Evolutionary conservation across 108 stramenopile species (phyloP), one percentile per base, ranked within the genome.

Genomic region (Nitzschia sp.): DNA sequence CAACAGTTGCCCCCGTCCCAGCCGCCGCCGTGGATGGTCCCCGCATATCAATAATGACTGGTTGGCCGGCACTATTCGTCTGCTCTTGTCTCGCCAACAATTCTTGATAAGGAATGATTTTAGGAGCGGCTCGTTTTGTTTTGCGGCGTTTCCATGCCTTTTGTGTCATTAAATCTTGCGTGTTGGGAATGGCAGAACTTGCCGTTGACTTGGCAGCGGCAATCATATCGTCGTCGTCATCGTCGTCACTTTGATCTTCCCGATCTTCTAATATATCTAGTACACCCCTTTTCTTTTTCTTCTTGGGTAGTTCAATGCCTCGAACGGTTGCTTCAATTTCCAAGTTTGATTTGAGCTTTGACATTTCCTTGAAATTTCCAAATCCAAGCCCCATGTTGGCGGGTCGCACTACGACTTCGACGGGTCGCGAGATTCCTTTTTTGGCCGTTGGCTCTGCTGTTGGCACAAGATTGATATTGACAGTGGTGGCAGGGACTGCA

Each of bases 341-440:
- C 26, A 72, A 77, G 77, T 95, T 90, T 34, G 76, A 70, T 42
- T 91, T 89, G 9, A 95, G 65, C 59, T 90, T 72, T 0, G 90
- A 77, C 28, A 84, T 85, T 62, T 94, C 96, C 53, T 93, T 88
- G 64, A 95, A 94, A 45, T 80, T 80, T 34, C 94, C 94, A 76
- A 83, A 97, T 9, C 96, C 96, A 38, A 97, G 75, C 30, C 96
- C 96, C 54, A 97, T 53, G 46, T 87, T 87, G 18, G 64, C 59
- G 4, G 96, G 96, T 29, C 96, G 86, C 42, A 97, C 96, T 18
- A 92, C 90, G 18, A 97, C 96, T 76, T 95, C 92, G 23, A 97
- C 84, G n/a, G 96, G 88, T 46, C 85, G 75, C 3, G 94, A 90
- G 38, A 97, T 91, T 32, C 94, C 92, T 35, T 63, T 82, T 23